Base-by-base conservation (phyloP, 108 stramenopile species). In the Fragilaria radians region DNA sequence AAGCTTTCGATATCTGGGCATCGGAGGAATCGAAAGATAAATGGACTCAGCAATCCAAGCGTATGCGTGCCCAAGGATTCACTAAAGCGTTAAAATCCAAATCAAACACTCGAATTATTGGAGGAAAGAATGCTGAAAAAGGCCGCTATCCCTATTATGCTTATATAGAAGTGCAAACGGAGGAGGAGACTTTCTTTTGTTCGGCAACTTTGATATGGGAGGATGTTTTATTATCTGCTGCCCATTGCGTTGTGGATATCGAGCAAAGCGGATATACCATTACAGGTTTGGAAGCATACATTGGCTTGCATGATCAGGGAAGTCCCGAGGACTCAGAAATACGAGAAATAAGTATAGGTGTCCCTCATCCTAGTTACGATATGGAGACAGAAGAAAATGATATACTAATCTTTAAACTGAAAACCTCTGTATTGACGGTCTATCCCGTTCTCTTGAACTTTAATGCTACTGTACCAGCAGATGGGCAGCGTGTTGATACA, bases 121-220 rank as follows among this genome's bases (percentile, higher is more conserved):
- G 80, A 31, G 86, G 86, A 7, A 46, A 24, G 0, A 45, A 51
- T 33, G 69, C 80, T n/a, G 22, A 46, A 9, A 17, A 54, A 17
- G 45, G 32, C 19, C 72, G 79, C 9, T 85, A 71, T 53, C 80
- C 84, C 32, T 85, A 78, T 47, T 53, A 70, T 46, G 57, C 78
- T 2, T 59, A 77, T 27, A 52, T 71, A 53, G 53, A 72, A n/a
- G 36, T 42, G 36, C 36, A 42, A 42, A 42, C 36, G 4, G n/a
- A 22, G 3, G n/a, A n/a, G 18, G 29, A 28, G 5, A 2, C 1
- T n/a, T 32, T 28, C 32, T 22, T 32, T 1, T 62, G 61, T 32
- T 34, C 42, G 25, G 48, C 24, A 29, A 4, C 47, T 1, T 24
- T 62, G 48, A 24, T 62, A 3, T n/a, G 42, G 11, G 21, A 4